These are phyloP conservation scores for Paecilomyces variotii DNA, from an alignment of 2,329 filamentous ascomycete species.

Conservation along the genomic window DNA sequence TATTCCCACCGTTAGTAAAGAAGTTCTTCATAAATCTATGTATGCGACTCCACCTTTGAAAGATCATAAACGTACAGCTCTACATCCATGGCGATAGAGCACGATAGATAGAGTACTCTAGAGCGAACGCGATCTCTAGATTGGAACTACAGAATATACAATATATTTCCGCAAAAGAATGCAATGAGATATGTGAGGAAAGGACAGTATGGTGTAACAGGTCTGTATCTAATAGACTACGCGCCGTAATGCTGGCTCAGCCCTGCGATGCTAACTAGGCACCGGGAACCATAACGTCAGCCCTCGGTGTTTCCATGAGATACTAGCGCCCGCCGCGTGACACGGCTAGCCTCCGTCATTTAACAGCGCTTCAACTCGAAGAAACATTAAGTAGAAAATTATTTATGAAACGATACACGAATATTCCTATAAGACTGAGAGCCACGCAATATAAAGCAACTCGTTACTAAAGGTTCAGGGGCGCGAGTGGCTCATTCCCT, in stretches of 20 bases:
- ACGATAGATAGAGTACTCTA: neutral
- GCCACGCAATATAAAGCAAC: too few relatives aligned
- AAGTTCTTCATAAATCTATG: conserved; percentile 2
- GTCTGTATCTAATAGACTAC: neutral
- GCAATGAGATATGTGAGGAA: neutral
- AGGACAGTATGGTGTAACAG: neutral
- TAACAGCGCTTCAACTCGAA: too few relatives aligned
- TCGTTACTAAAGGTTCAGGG: neutral
- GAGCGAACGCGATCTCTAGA: neutral
- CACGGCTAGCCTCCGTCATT: too few relatives aligned
- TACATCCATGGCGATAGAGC: conserved; percentile 55
- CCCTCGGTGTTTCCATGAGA: neutral
- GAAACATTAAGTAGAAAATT: too few relatives aligned
- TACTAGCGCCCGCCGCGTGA: neutral
- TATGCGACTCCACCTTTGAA: conserved; percentile 42
- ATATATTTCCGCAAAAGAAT: neutral
- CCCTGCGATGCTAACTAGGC: neutral
- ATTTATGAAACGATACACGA: too few relatives aligned
- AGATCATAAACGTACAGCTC: conserved; percentile 73
- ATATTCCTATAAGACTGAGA: too few relatives aligned
- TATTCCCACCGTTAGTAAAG: conserved; percentile 20
- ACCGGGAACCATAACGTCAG: neutral
- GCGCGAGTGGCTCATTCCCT: conserved; percentile 13
- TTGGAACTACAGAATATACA: neutral
- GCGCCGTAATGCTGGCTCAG: neutral